These are phyloP conservation scores for Salix caprea DNA, from an alignment of 345 rosid genomes.

Conservation along the genomic window DNA sequence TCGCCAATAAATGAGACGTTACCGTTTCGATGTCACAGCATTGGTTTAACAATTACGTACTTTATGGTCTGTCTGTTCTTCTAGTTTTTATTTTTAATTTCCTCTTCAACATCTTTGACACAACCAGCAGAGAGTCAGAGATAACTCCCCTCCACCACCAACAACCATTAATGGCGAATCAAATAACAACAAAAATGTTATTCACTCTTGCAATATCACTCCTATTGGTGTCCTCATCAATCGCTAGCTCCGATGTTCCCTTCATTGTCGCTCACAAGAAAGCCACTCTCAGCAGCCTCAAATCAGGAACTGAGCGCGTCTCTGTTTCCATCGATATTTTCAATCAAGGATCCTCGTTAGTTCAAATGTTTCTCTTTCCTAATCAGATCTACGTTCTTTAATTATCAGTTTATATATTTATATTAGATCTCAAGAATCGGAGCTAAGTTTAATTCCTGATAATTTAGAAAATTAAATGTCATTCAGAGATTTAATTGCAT, in stretches of 20 bases:
- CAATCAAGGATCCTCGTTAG: slow-evolving; percentile 90
- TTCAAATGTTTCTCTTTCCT: slow-evolving; percentile 5
- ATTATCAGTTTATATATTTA: background rate
- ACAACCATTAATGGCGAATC: slow-evolving; percentile 29
- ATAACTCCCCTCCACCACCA: background rate
- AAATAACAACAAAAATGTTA: slow-evolving; percentile 18
- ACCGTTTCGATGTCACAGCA: background rate
- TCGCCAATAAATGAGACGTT: background rate
- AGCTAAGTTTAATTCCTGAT: background rate
- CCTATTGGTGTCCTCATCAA: slow-evolving; percentile 42
- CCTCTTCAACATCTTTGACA: background rate
- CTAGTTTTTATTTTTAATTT: background rate
- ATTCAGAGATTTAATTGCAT: background rate
- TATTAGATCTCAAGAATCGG: background rate
- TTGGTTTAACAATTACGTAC: background rate
- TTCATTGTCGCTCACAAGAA: slow-evolving; percentile 93
- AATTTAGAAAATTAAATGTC: background rate
- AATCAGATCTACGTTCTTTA: background rate
- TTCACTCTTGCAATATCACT: slow-evolving; percentile 37
- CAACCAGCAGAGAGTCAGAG: background rate
- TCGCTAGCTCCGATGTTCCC: slow-evolving; percentile 68
- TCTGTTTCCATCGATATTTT: slow-evolving; percentile 75
- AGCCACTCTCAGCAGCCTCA: slow-evolving; percentile 71
- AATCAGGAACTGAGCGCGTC: slow-evolving; percentile 86
- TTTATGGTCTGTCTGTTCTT: background rate